Percentiles rank a stretch among this genome's conserved stretches.
Evolutionary conservation across 805 yeast species (phyloP).

Genomic region (Wickerhamiella vanderwaltii): DNA sequence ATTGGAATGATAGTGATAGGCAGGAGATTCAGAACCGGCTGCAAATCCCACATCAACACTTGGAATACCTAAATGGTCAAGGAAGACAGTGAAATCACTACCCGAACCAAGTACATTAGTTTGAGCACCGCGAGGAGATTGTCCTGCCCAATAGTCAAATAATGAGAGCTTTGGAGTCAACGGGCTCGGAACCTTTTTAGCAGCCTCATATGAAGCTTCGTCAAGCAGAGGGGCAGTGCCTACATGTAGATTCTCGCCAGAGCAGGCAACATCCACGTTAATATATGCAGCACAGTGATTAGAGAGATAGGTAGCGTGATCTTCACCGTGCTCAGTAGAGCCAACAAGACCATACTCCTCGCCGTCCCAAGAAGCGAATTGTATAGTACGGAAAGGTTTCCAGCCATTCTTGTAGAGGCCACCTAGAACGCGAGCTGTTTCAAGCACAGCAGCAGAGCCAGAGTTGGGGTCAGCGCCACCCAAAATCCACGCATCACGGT

Average conservation of each 20-base stretch:
- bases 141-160: conserved; percentile 27
- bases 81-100: conserved; percentile 45
- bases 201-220: conserved; percentile 33
- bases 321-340: conserved; percentile 67
- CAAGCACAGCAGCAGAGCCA: conserved; percentile 55
- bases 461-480: conserved; percentile 76
- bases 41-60: conserved; percentile 47
- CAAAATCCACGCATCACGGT: conserved; percentile 69
- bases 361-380: conserved; percentile 72
- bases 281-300: conserved; percentile 51
- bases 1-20: conserved; percentile 66
- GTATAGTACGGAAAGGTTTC: conserved; percentile 60
- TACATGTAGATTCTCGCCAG: conserved; percentile 42
- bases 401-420: conserved; percentile 44
- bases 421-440: conserved; percentile 48
- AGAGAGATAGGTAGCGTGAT: conserved; percentile 35
- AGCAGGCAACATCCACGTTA: conserved; percentile 54
- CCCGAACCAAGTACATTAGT: conserved; percentile 53
- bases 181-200: conserved; percentile 41
- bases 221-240: conserved; percentile 51
- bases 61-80: conserved; percentile 33
- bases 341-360: conserved; percentile 65
- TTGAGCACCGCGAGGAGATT: conserved; percentile 20
- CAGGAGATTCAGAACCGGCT: conserved; percentile 36
- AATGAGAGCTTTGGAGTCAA: conserved; percentile 22